A percentile compares a stretch with the other conserved stretches of the same genome.
phyloP scores from a whole-genome alignment of 139 green algal genomes.

The Diplosphaera chodatii region DNA sequence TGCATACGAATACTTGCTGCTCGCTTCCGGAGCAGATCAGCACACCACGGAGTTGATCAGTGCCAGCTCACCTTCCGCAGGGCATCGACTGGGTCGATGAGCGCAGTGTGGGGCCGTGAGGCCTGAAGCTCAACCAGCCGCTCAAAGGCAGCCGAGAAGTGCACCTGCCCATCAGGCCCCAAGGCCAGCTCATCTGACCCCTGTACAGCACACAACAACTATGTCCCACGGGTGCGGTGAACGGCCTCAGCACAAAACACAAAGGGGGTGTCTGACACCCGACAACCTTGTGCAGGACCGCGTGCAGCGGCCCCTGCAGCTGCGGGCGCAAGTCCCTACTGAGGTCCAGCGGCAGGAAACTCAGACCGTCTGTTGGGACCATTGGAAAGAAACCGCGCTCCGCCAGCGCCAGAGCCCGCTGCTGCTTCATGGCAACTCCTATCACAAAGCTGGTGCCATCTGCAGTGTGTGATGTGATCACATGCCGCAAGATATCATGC shows the following conservation, averaged over 20 bases:
- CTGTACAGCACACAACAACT: too few relatives aligned
- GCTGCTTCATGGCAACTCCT: neutral
- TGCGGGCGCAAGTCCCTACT: neutral
- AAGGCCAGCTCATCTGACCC: neutral
- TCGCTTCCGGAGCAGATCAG: too few relatives aligned
- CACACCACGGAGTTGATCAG: too few relatives aligned
- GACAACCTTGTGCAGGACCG: constrained; percentile 1
- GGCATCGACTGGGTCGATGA: neutral
- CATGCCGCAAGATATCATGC: neutral
- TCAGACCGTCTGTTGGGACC: neutral
- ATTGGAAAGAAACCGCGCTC: constrained; percentile 1
- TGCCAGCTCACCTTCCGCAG: neutral
- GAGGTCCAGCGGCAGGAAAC: neutral
- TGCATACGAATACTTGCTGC: neutral
- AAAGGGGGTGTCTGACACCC: too few relatives aligned
- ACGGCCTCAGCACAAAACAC: too few relatives aligned
- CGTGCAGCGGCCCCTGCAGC: neutral
- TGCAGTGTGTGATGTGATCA: neutral
- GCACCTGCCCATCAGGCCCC: neutral
- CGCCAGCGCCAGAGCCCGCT: neutral
- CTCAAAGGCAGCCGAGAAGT: neutral
- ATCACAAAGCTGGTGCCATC: neutral
- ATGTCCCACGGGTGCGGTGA: too few relatives aligned
- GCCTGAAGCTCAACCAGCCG: neutral
- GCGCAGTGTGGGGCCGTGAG: neutral